Percentiles rank a stretch among this genome's conserved stretches.
These are phyloP conservation scores for Aquilaria malaccensis DNA, from an alignment of 345 rosid genomes.

Conservation along the genomic window DNA sequence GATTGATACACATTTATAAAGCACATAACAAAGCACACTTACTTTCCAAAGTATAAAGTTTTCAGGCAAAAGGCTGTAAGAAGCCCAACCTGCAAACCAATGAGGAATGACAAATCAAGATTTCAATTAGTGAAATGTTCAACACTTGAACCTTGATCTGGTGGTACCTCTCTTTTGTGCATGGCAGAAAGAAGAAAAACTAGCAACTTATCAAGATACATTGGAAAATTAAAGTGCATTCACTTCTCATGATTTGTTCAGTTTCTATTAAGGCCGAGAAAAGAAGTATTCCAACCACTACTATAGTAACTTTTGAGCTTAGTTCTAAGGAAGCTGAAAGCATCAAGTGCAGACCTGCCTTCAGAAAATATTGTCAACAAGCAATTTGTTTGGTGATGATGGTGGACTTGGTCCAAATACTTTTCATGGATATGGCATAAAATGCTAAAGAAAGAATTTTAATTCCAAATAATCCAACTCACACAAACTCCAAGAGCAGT, in stretches of 20 bases:
- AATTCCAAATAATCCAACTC: constrained; percentile 19
- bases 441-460: neutral
- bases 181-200: no score
- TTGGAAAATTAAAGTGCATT: no score
- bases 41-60: constrained; percentile 64
- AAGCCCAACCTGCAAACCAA: constrained; percentile 53
- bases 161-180: no score
- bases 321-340: no score
- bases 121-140: no score
- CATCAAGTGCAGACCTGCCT: neutral
- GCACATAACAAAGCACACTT: neutral
- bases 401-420: neutral
- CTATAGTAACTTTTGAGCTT: no score
- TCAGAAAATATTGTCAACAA: neutral
- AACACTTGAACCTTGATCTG: no score
- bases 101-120: neutral
- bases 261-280: neutral
- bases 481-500: constrained; percentile 67
- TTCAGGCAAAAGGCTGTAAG: constrained; percentile 61
- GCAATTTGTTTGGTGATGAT: neutral
- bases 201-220: no score
- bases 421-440: constrained; percentile 8
- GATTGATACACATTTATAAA: no score
- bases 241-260: no score
- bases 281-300: no score